Conservation (phyloP, 306 rosid species). For the Hylodesmum podocarpum region DNA sequence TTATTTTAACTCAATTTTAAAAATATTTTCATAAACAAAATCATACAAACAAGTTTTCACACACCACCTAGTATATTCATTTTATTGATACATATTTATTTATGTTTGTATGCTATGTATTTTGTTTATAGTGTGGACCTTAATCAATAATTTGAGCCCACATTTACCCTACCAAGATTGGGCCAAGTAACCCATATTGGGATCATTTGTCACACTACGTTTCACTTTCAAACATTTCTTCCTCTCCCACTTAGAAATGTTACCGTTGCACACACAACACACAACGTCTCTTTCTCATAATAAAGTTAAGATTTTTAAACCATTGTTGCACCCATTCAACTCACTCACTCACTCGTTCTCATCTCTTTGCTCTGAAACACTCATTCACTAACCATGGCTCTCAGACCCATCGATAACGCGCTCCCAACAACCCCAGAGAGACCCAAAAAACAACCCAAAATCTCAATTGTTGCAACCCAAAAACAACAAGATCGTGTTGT, state of each 20-base stretch:
- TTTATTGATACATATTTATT: too few relatives aligned
- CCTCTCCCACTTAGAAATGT: conserved; percentile 14
- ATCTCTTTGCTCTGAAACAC: background rate
- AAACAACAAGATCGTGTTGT: conserved; percentile 46
- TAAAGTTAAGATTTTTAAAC: background rate
- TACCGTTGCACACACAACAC: conserved; percentile 27
- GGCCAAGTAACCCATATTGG: too few relatives aligned
- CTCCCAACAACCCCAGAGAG: conserved; percentile 68
- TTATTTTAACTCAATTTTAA: too few relatives aligned
- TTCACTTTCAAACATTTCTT: background rate
- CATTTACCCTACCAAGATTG: too few relatives aligned
- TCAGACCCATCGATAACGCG: conserved; percentile 86
- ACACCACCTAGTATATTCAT: too few relatives aligned
- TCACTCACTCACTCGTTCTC: background rate
- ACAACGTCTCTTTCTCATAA: conserved; percentile 39
- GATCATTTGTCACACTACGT: too few relatives aligned
- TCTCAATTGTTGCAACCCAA: conserved; percentile 39
- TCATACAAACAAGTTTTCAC: too few relatives aligned
- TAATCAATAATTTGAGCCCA: too few relatives aligned
- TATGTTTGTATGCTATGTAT: too few relatives aligned
- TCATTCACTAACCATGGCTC: conserved; percentile 53
- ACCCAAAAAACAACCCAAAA: conserved; percentile 74
- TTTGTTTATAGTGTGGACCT: too few relatives aligned
- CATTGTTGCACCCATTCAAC: background rate
- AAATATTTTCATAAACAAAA: too few relatives aligned